phyloP scores from a whole-genome alignment of 2,329 filamentous ascomycete genomes.

The Plectosphaerella cucumerina region DNA sequence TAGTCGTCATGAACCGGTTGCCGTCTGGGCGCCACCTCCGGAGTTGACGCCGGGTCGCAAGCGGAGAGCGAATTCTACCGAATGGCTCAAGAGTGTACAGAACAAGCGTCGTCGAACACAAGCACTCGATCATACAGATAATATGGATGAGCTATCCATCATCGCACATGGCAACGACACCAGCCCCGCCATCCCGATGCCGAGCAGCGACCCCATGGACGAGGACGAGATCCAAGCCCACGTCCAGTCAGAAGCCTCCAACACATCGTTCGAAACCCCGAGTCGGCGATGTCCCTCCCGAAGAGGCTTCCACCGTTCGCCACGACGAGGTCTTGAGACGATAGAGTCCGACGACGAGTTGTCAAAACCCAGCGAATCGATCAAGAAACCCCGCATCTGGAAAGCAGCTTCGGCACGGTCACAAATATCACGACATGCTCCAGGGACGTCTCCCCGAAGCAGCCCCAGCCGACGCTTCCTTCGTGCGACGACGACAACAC shows the following conservation, averaged over 20 bases:
- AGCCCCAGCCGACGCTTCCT: not conserved
- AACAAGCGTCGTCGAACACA: constrained; percentile 20
- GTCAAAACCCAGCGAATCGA: not conserved
- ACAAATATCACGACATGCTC: constrained; percentile 20
- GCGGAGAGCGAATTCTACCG: constrained; percentile 18
- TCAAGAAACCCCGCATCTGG: constrained; percentile 7
- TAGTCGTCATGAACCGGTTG: constrained; percentile 9
- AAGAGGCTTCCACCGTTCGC: not conserved
- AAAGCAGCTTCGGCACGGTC: constrained; percentile 10
- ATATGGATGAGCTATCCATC: not conserved
- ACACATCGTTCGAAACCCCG: not conserved
- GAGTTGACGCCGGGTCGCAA: constrained; percentile 4
- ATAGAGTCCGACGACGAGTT: constrained; percentile 1
- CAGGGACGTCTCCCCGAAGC: constrained; percentile 6
- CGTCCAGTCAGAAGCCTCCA: not conserved
- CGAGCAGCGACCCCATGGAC: not conserved
- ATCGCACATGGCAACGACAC: not conserved
- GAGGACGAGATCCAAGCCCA: constrained; percentile 1
- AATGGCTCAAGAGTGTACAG: constrained; percentile 26
- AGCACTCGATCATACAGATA: not conserved
- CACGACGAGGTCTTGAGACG: not conserved
- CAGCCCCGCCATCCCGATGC: not conserved
- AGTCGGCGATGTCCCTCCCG: not conserved
- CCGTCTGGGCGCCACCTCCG: constrained; percentile 19
- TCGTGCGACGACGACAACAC: not conserved